These are phyloP conservation scores for Saccharomyces hybrid DNA, from an alignment of 1,139 yeast species.

Conservation along the genomic window DNA sequence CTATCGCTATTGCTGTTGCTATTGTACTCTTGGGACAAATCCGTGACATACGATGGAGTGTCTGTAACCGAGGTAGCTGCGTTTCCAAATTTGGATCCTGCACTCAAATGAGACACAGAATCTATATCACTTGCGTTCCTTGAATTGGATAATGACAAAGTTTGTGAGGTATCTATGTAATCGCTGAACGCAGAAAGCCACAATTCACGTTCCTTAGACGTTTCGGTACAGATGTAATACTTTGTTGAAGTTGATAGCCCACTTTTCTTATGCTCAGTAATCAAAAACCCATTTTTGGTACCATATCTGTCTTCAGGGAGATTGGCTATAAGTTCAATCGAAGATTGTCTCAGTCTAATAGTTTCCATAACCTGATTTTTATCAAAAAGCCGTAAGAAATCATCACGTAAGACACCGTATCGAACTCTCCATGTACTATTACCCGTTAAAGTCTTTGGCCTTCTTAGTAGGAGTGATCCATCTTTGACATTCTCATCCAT, in stretches of 20 bases:
- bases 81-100: constrained; percentile 8
- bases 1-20: constrained; percentile 3
- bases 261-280: constrained; percentile 57
- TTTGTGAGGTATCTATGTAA: constrained; percentile 26
- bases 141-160: not conserved
- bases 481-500: constrained; percentile 50
- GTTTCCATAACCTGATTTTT: constrained; percentile 49
- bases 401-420: constrained; percentile 67
- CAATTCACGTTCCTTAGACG: constrained; percentile 67
- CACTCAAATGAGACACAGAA: constrained; percentile 4
- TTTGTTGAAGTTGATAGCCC: constrained; percentile 50
- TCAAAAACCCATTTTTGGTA: constrained; percentile 67
- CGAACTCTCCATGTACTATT: constrained; percentile 62
- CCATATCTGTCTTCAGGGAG: constrained; percentile 62
- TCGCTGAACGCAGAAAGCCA: constrained; percentile 65
- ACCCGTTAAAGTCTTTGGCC: constrained; percentile 45
- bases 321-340: constrained; percentile 60
- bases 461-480: constrained; percentile 59
- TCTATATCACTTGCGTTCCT: not conserved
- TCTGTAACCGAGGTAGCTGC: constrained; percentile 5
- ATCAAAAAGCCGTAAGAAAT: constrained; percentile 54
- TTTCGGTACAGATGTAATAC: constrained; percentile 77
- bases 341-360: constrained; percentile 50
- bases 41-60: constrained; percentile 17
- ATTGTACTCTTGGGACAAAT: constrained; percentile 8